Percentiles rank a stretch among this genome's conserved stretches.
These are phyloP conservation scores for Oryza meyeriana DNA, from an alignment of 176 grass and related monocot genomes.

Conservation along the genomic window DNA sequence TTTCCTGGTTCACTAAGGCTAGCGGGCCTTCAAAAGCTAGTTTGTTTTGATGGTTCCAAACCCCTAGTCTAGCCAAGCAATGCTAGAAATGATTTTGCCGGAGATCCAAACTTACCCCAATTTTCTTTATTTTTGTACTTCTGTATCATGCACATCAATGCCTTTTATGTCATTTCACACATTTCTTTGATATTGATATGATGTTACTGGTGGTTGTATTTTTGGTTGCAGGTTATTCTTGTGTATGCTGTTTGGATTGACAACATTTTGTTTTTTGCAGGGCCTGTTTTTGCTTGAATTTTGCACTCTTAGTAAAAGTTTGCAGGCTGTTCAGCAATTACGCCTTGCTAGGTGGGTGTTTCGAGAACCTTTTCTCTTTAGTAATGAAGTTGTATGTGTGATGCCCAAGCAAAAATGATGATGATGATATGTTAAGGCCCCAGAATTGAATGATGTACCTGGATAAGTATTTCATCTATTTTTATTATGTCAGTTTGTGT, in stretches of 20 bases:
- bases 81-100: too few species aligned
- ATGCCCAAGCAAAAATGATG: neutral
- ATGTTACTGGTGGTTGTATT: neutral
- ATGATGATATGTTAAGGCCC: neutral
- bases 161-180: neutral
- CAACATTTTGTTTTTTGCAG: constrained; percentile 43
- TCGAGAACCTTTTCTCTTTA: constrained; percentile 20
- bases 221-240: neutral
- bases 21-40: too few species aligned
- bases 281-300: constrained; percentile 78
- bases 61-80: too few species aligned
- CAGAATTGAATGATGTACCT: neutral
- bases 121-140: neutral
- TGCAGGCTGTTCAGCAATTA: constrained; percentile 52
- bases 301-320: constrained; percentile 73
- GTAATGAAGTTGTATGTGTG: constrained; percentile 2
- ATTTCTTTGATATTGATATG: constrained; percentile 20
- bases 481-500: neutral
- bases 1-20: too few species aligned
- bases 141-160: neutral
- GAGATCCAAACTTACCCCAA: too few species aligned
- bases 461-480: constrained; percentile 14
- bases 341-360: constrained; percentile 61
- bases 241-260: constrained; percentile 23
- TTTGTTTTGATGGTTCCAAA: too few species aligned